Evolutionary conservation across 345 rosid species (phyloP).

Genomic region (Corymbia maculata): DNA sequence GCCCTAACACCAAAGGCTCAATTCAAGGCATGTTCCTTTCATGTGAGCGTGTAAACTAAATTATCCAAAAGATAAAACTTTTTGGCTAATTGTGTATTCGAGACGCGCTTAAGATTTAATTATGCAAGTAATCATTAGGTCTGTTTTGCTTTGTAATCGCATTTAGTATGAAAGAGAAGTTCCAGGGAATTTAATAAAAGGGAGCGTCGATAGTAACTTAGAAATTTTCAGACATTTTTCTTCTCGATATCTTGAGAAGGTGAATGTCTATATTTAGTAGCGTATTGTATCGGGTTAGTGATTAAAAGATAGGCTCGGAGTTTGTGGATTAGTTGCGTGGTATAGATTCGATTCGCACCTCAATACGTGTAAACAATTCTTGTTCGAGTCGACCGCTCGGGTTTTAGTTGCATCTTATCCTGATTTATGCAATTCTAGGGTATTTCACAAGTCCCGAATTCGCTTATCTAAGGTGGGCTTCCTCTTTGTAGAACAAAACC

Average conservation of each 20-base stretch:
- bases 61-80: neutral
- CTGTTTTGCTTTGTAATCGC: neutral
- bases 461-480: neutral
- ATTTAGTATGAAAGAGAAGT: neutral
- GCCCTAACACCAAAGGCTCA: neutral
- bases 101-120: neutral
- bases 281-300: neutral
- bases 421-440: neutral
- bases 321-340: neutral
- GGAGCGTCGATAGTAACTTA: accelerated
- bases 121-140: neutral
- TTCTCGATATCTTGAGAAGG: neutral
- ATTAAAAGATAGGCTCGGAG: neutral
- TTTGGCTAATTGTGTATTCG: neutral
- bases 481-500: neutral
- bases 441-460: neutral
- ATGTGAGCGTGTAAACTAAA: neutral
- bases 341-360: neutral
- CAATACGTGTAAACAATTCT: neutral
- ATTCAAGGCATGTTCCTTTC: neutral
- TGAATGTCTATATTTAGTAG: neutral
- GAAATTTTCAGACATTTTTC: neutral
- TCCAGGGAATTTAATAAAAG: neutral
- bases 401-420: neutral
- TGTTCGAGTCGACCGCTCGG: neutral